A percentile compares a stretch with the other conserved stretches of the same genome.
Conservation (phyloP, 345 rosid genomes). For the Laguncularia racemosa region DNA sequence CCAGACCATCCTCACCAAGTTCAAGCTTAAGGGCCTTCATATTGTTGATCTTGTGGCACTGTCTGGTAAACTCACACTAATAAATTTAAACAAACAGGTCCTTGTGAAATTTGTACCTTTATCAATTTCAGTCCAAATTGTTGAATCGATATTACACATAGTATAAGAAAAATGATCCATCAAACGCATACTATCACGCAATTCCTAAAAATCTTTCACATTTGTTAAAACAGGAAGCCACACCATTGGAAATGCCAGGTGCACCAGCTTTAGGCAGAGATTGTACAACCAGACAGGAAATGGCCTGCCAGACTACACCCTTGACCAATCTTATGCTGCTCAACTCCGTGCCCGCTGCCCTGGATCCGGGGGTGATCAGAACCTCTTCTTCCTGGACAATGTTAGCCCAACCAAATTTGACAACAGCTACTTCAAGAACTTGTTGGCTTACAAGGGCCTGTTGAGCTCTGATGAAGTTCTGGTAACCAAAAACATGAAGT, state of each 20-base stretch:
- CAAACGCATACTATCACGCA: neutral
- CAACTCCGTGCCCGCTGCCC: conserved; percentile 44
- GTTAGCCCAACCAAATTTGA: conserved; percentile 51
- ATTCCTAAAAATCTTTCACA: neutral
- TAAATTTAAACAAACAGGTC: no score
- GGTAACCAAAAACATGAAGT: conserved; percentile 37
- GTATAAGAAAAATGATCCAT: neutral
- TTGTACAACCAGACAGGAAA: conserved; percentile 68
- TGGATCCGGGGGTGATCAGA: conserved; percentile 50
- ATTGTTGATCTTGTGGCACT: conserved; percentile 72
- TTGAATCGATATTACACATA: neutral
- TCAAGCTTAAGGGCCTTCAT: conserved; percentile 52
- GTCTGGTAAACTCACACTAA: conserved; percentile 65
- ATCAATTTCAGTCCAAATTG: neutral
- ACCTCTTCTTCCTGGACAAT: conserved; percentile 49
- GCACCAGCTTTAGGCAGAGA: conserved; percentile 90
- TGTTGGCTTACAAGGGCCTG: conserved; percentile 62
- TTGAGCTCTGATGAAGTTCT: conserved; percentile 71
- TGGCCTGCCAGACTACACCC: conserved; percentile 53
- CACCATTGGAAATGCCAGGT: conserved; percentile 73
- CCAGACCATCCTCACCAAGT: conserved; percentile 52
- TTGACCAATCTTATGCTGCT: conserved; percentile 54
- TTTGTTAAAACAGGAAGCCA: conserved; percentile 57
- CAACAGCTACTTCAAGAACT: conserved; percentile 70
- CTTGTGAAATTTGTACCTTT: neutral